Evolutionary conservation across 352 stramenopile species (phyloP).

Genomic region (Phytopythium cucurbitacearum): DNA sequence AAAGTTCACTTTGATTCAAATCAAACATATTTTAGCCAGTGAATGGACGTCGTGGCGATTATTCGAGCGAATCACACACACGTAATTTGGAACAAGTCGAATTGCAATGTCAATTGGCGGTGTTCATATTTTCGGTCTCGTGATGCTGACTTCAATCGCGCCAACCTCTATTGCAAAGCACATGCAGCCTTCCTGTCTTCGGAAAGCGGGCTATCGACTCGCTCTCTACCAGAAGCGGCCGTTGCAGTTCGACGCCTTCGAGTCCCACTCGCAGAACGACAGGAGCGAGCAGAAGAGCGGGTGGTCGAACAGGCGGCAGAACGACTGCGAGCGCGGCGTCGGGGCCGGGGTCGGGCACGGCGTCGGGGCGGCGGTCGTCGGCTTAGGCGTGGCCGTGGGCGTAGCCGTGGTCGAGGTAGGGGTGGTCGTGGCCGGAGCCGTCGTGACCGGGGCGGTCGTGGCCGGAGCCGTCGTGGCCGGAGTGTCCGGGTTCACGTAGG

Average conservation of each 20-base stretch:
- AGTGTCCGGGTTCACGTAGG: constrained; percentile 19
- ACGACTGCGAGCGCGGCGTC: constrained; percentile 13
- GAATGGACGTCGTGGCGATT: too few species aligned
- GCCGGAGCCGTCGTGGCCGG: not conserved
- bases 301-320: constrained; percentile 21
- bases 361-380: constrained; percentile 5
- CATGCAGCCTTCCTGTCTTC: too few species aligned
- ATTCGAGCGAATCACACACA: too few species aligned
- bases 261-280: constrained; percentile 23
- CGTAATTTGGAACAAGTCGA: too few species aligned
- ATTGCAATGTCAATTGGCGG: too few species aligned
- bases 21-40: too few species aligned
- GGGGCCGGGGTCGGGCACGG: constrained; percentile 8
- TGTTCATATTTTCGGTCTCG: too few species aligned
- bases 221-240: constrained; percentile 8
- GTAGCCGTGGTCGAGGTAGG: too few species aligned
- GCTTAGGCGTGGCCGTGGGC: not conserved
- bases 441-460: not conserved
- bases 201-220: not conserved
- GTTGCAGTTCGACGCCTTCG: constrained; percentile 10
- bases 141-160: too few species aligned
- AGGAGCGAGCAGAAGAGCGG: constrained; percentile 17
- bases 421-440: not conserved
- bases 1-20: not conserved
- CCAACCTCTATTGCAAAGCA: too few species aligned